Evolutionary conservation across 176 grass and related monocot species (phyloP), one percentile per base, ranked within the genome.

Genomic region (Zizania latifolia): DNA sequence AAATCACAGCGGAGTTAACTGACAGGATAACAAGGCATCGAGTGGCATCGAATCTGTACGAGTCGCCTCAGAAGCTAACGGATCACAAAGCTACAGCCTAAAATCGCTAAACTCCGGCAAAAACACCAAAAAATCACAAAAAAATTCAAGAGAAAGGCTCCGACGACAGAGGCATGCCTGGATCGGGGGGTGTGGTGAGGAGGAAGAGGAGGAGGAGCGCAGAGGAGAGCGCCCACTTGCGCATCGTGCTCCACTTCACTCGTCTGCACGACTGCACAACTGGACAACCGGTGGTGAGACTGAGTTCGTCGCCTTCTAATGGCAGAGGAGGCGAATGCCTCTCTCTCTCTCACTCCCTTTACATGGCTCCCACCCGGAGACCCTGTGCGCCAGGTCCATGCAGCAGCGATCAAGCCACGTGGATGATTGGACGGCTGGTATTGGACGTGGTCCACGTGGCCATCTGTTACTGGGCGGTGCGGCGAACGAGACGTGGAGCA

Each of bases 171-270:
- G 4, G 6, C 19, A 6, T 88, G 88, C 94, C 94, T 89, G 82
- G 91, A 86, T 83, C 91, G 44, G 91, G 88, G 61, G 94, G 64
- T 0, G 81, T 85, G 34, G 94, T 87, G 79, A 98, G 86, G 77
- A 98, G 86, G 77, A 98, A 48, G 32, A 94, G 75, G 48, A 98
- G 88, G 71, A 98, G 91, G 28, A 98, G 86, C 66, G 85, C 85
- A 66, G 80, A 82, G 41, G 86, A 83, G 66, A 98, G 76, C 57
- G 86, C 89, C 88, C 86, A 94, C 86, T 87, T 98, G 29, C 91
- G 81, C 94, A 98, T 98, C 54, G 73, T 50, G 76, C 61, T 34
- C 53, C 78, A 62, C 80, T 68, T 77, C 72, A 72, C 78, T 76
- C 78, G 48, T 9, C n/a, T n/a, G n/a, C n/a, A n/a, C n/a, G n/a